Conservation (phyloP, 371 early-diverging fungal species). For the Mucor piriformis region DNA sequence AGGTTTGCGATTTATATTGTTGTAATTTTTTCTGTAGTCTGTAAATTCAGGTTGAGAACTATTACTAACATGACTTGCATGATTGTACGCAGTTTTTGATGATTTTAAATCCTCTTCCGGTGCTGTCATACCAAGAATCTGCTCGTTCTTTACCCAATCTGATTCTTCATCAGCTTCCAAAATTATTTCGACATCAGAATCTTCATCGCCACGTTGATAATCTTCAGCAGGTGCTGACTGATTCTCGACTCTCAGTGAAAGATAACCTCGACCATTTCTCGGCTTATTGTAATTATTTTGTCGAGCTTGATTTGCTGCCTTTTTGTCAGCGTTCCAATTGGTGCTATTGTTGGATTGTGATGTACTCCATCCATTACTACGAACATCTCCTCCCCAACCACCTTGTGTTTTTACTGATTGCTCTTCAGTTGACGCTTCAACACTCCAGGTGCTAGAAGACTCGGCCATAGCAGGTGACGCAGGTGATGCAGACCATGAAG, state of each 20-base stretch:
- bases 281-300: not conserved
- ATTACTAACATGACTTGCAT: not conserved
- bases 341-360: conserved; percentile 9
- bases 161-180: conserved; percentile 34
- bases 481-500: not conserved
- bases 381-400: not conserved
- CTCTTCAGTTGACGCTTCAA: not conserved
- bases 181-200: conserved; percentile 47
- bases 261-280: conserved; percentile 30
- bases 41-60: conserved; percentile 4
- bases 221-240: not conserved
- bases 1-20: not conserved
- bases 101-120: conserved; percentile 11
- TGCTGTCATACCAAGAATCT: conserved; percentile 32
- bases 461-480: not conserved
- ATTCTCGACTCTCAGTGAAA: conserved; percentile 25
- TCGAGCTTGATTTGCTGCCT: not conserved
- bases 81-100: conserved; percentile 1
- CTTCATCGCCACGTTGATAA: conserved; percentile 24
- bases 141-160: conserved; percentile 21
- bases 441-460: not conserved
- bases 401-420: not conserved
- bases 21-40: not conserved
- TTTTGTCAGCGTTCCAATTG: conserved; percentile 4
- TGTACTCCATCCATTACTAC: not conserved